phyloP scores from a whole-genome alignment of 2,329 filamentous ascomycete species.

The Akanthomyces dipterigenus region DNA sequence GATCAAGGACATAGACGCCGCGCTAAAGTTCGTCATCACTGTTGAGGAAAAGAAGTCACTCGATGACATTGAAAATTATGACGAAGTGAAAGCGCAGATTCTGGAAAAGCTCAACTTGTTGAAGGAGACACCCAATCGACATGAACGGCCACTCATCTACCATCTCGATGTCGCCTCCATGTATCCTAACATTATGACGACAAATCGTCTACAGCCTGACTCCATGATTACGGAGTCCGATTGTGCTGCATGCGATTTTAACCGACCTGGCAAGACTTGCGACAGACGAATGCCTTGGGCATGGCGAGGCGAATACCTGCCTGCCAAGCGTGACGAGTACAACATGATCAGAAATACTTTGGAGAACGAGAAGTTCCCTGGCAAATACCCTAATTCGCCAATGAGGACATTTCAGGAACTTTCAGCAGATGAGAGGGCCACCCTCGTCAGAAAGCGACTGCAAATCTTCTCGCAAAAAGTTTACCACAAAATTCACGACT shows the following conservation, averaged over 20 bases:
- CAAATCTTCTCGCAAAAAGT: conserved; percentile 97
- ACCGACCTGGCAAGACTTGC: conserved; percentile 92
- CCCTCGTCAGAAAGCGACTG: conserved; percentile 74
- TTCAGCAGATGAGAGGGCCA: conserved; percentile 72
- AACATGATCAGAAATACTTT: conserved; percentile 95
- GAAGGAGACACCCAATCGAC: conserved; percentile 75
- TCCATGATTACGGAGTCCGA: conserved; percentile 98
- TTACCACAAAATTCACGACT: conserved; percentile 97
- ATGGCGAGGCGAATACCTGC: conserved; percentile 95
- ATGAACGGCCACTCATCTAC: conserved; percentile 86
- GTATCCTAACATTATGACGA: conserved; percentile 99
- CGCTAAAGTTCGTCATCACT: conserved; percentile 78
- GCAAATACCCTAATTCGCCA: conserved; percentile 64
- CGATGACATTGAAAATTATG: conserved; percentile 74
- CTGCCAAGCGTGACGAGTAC: conserved; percentile 94
- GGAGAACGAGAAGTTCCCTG: conserved; percentile 88
- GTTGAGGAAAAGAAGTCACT: conserved; percentile 79
- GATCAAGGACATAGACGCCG: conserved; percentile 76
- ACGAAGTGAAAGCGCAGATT: conserved; percentile 81
- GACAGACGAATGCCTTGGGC: conserved; percentile 93
- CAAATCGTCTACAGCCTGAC: conserved; percentile 92
- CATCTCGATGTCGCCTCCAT: conserved; percentile 98
- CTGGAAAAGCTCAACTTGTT: conserved; percentile 61
- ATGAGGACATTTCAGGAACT: conserved; percentile 74
- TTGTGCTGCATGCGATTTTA: conserved; percentile 97